These are phyloP conservation scores for Phyllosticta citriasiana DNA, from an alignment of 2,329 filamentous ascomycete species.

Conservation along the genomic window DNA sequence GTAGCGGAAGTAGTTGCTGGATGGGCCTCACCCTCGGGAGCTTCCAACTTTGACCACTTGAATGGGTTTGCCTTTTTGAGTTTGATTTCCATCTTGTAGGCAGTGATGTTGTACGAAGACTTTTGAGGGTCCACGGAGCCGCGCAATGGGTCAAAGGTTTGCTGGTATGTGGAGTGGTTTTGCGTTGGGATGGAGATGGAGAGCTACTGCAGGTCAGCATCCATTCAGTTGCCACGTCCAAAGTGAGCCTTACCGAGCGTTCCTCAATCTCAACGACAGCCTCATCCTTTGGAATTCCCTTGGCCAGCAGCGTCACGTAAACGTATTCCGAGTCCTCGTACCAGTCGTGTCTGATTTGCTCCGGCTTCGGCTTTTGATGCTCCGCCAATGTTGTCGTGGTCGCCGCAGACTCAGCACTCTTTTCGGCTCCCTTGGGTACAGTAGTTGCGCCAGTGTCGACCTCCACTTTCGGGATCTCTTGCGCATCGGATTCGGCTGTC, in stretches of 20 bases:
- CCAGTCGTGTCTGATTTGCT: slow-evolving; percentile 60
- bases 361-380: slow-evolving; percentile 34
- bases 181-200: slow-evolving; percentile 49
- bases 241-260: slow-evolving; percentile 26
- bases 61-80: slow-evolving; percentile 55
- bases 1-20: slow-evolving; percentile 11
- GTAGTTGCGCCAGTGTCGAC: slow-evolving; percentile 32
- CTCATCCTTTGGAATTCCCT: slow-evolving; percentile 50
- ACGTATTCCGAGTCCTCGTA: slow-evolving; percentile 54
- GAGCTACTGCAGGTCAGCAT: slow-evolving; percentile 28
- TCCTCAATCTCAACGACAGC: slow-evolving; percentile 43
- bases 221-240: slow-evolving; percentile 7
- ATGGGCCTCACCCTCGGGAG: slow-evolving; percentile 9
- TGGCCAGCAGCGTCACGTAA: slow-evolving; percentile 55
- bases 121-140: slow-evolving; percentile 50
- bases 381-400: neutral
- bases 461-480: slow-evolving; percentile 45
- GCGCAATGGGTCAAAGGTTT: slow-evolving; percentile 57
- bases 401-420: neutral
- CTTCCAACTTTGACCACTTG: slow-evolving; percentile 58
- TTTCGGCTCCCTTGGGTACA: slow-evolving; percentile 11
- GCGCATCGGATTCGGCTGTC: slow-evolving; percentile 32
- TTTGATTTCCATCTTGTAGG: slow-evolving; percentile 70
- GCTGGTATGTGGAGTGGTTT: slow-evolving; percentile 47
- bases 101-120: slow-evolving; percentile 56